Base-by-base conservation (phyloP, 345 rosid genomes). In the Murraya koenigii region DNA sequence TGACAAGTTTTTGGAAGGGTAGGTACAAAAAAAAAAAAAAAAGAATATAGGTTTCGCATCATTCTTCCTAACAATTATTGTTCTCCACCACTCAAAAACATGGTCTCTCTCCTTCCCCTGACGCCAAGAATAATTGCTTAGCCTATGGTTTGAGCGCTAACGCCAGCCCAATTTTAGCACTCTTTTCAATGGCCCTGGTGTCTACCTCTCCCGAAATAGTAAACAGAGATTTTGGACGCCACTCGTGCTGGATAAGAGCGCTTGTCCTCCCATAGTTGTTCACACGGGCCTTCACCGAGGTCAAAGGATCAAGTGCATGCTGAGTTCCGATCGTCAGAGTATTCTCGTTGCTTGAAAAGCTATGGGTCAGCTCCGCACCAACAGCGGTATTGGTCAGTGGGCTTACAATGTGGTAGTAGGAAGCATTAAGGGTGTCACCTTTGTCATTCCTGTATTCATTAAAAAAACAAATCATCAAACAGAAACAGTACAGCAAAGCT, bases 181-280 rank as follows among this genome's bases (percentile, higher is more conserved):
- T 91, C 93, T 91, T 97, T 75, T 97, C 99, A 49, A 97, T 84
- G 28, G 97, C 92, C 88, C 84, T 89, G 7, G 99, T 87, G 85
- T 97, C 97, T 19, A 97, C 93, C 80, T 97, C 97, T 28, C 98
- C 98, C 1, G 99, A 97, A 20, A 97, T 78, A 38, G 95, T 94
- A 85, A 94, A 80, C 59, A 91, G 87, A 23, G 99, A 93, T 80
- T 89, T 94, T 7, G 97, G 95, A 76, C 97, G 94, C 95, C 95
- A 97, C 76, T 93, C 91, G 13, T 97, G 98, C 88, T 97, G 99
- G 86, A 97, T 89, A 73, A 97, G 87, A 4, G 99, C 97, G 69
- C 91, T 94, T 5, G 91, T 97, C 75, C 66, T 83, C 62, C 98
- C 99, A 67, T 72, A 89, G 92, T 89, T 89, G 94, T 97, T 94